Evolutionary conservation across 1,139 yeast species (phyloP), one percentile per base, ranked within the genome.

Genomic region (Pichia sp.): DNA sequence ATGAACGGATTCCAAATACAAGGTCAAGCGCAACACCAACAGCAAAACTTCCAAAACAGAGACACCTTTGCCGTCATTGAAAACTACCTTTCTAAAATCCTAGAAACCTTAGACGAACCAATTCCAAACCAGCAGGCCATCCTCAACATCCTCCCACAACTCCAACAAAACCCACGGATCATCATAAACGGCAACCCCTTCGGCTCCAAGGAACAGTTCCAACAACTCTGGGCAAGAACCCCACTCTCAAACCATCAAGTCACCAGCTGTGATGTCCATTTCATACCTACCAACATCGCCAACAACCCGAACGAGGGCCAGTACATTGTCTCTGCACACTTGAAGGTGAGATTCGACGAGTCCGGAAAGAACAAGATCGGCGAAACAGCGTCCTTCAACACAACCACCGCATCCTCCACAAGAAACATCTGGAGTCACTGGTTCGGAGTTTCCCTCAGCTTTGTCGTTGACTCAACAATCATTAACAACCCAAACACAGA

Each of bases 261-360:
- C 37, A 79, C 80, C 14, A 76, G 83, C 22, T 75, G 74, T 48
- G 93, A 85, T 61, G 76, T 79, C 44, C 94, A 85, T 59, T 68
- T 79, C 52, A 74, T 85, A n/a, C 93, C 93, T 0, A 70, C 80
- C 4, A 31, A 19, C n/a, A 15, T 15, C 17, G 20, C 21, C 87
- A 0, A 81, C 80, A 4, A 18, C 34, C 32, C 9, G 17, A 30
- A 71, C 18, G 19, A 78, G 3, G 42, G 47, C 32, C 60, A 59
- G 41, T 70, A 74, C 45, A 65, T 82, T 4, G 71, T 84, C 21
- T 73, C 76, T 48, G 71, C 80, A 17, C 75, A 80, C 47, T 80
- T 86, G 11, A 85, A 83, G 61, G 86, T 85, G 10, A 72, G 82
- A 53, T 85, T 85, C 58, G 93, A 85, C 62, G 93, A 85, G 59